A percentile compares a stretch with the other conserved stretches of the same genome.
phyloP scores from a whole-genome alignment of 2,329 filamentous ascomycete genomes.

The Xylaria sp. region DNA sequence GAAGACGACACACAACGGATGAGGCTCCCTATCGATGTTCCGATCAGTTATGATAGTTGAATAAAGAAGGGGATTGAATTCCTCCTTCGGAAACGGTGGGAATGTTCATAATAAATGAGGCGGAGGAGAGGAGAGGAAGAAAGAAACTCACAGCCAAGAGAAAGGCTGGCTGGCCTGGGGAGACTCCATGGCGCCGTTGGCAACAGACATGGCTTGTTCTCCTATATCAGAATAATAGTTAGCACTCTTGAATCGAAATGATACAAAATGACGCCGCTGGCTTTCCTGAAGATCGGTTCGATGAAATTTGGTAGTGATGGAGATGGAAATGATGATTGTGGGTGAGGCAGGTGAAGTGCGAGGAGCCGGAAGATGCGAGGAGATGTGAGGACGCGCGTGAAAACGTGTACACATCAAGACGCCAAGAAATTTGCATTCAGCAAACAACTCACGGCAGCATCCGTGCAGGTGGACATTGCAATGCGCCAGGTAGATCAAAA shows the following conservation, averaged over 20 bases:
- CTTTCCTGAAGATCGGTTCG: neutral
- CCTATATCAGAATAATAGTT: neutral
- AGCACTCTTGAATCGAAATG: neutral
- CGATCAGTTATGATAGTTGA: constrained; percentile 4
- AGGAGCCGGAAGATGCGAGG: too few relatives aligned
- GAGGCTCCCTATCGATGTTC: constrained; percentile 42
- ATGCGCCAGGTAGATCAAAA: constrained; percentile 1
- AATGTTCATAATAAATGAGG: neutral
- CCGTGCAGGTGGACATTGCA: constrained; percentile 5
- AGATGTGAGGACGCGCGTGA: neutral
- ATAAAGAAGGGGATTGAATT: neutral
- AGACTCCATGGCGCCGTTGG: too few relatives aligned
- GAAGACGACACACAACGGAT: constrained; percentile 51
- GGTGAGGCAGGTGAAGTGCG: neutral
- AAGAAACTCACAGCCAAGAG: constrained; percentile 20
- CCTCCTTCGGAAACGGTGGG: too few relatives aligned
- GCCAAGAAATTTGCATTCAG: constrained; percentile 16
- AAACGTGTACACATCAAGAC: neutral
- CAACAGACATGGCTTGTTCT: too few relatives aligned
- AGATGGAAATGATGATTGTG: neutral
- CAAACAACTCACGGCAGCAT: constrained; percentile 19
- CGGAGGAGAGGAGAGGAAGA: neutral
- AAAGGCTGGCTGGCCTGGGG: constrained; percentile 1
- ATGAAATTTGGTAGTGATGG: neutral
- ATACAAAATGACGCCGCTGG: neutral